Percentiles rank a stretch among this genome's conserved stretches.
Conservation (phyloP, 2,329 filamentous ascomycete species). For the Beauveria medogensis region DNA sequence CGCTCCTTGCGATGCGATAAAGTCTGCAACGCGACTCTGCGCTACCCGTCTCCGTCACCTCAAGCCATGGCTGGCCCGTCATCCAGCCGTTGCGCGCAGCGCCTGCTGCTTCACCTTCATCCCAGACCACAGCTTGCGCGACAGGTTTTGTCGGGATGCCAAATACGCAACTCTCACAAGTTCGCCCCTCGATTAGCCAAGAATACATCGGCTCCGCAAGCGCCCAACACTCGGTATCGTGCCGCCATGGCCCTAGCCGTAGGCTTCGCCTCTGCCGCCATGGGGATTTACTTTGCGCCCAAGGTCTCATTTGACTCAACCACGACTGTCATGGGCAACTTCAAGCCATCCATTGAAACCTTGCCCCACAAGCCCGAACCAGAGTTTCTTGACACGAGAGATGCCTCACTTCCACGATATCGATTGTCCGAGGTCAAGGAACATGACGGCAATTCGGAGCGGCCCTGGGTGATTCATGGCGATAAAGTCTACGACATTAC, state of each 20-base stretch:
- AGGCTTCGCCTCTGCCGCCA: not conserved
- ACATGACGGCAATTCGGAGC: conserved; percentile 42
- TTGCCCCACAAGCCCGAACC: not conserved
- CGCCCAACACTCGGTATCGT: not conserved
- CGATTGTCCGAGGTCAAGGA: conserved; percentile 43
- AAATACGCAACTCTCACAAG: not conserved
- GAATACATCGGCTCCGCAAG: not conserved
- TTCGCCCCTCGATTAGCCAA: not conserved
- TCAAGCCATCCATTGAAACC: conserved; percentile 3
- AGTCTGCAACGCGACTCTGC: not conserved
- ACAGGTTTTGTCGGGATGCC: not conserved
- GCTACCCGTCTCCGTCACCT: not conserved
- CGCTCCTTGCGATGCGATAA: not conserved
- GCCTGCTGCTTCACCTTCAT: conserved; percentile 1
- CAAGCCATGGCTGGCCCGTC: conserved; percentile 13
- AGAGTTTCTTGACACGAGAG: conserved; percentile 21
- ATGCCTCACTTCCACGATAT: conserved; percentile 39
- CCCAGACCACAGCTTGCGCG: not conserved
- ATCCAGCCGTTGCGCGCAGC: conserved; percentile 12
- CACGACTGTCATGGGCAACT: not conserved
- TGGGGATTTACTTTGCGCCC: not conserved
- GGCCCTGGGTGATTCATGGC: conserved; percentile 56
- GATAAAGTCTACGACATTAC: conserved; percentile 64
- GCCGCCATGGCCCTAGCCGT: not conserved
- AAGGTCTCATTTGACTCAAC: conserved; percentile 1